phyloP scores from a whole-genome alignment of 129 eudicot genomes.

The Arctium lappa region DNA sequence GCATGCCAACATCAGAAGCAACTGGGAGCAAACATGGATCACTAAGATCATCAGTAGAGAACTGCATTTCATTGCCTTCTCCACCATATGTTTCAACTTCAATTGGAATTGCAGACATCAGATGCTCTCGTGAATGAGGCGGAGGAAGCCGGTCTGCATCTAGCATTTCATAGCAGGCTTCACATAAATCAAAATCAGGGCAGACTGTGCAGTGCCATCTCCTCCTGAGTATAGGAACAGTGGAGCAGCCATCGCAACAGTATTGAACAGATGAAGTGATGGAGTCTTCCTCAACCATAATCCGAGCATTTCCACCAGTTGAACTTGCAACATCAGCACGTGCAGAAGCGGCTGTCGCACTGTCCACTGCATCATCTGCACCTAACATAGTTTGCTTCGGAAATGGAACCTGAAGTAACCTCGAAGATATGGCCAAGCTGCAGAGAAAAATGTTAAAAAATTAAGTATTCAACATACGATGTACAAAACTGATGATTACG shows the following conservation, averaged over 20 bases:
- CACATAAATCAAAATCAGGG: constrained; percentile 99
- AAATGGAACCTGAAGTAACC: constrained; percentile 98
- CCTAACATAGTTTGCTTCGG: constrained; percentile 99
- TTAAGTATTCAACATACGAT: not conserved
- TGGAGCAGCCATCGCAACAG: constrained; percentile 99
- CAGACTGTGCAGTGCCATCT: constrained; percentile 99
- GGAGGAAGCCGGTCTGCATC: constrained; percentile 95
- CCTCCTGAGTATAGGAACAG: constrained; percentile 90
- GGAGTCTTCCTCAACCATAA: constrained; percentile 92
- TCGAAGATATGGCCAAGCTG: constrained; percentile 97
- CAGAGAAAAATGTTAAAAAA: not conserved
- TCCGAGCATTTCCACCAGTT: constrained; percentile 63
- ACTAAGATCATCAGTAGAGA: constrained; percentile 60
- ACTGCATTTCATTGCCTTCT: constrained; percentile 86
- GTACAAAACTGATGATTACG: not conserved
- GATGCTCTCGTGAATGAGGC: constrained; percentile 97
- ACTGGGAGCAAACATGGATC: constrained; percentile 64
- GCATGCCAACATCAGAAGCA: constrained; percentile 52
- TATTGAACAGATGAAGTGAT: constrained; percentile 94
- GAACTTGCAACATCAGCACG: constrained; percentile 54
- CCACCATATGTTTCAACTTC: constrained; percentile 80
- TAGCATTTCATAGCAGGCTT: constrained; percentile 91
- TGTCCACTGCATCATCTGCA: constrained; percentile 66
- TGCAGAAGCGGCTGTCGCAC: constrained; percentile 43
- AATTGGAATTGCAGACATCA: constrained; percentile 94